phyloP scores from a whole-genome alignment of 1,284 basidiomycete species.

The Ganoderma boninense region DNA sequence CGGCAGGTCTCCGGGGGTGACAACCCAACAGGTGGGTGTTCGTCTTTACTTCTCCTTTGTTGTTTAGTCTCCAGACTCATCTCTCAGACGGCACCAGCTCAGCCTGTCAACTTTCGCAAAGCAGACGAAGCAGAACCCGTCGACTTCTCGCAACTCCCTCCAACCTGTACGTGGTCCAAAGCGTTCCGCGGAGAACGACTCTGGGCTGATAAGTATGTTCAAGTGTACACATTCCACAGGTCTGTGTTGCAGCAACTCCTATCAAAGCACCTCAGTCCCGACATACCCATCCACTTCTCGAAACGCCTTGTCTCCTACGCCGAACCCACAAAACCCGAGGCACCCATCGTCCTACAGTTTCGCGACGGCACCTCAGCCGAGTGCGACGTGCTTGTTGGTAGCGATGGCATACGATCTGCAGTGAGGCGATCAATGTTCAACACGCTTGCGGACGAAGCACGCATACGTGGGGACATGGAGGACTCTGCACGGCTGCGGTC shows the following conservation, averaged over 20 bases:
- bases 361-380: conserved; percentile 46
- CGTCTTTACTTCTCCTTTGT: too few species aligned
- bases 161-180: conserved; percentile 23
- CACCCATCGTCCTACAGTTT: conserved; percentile 40
- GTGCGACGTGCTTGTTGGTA: conserved; percentile 56
- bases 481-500: neutral
- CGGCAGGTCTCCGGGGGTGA: conserved; percentile 2
- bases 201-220: neutral
- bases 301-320: conserved; percentile 49
- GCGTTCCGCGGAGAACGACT: conserved; percentile 12
- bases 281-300: conserved; percentile 46
- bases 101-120: conserved; percentile 16
- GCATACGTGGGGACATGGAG: neutral
- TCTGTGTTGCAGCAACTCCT: conserved; percentile 53
- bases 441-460: conserved; percentile 14
- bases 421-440: conserved; percentile 48
- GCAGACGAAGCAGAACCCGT: conserved; percentile 22
- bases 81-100: neutral
- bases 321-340: conserved; percentile 15
- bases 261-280: conserved; percentile 44
- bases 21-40: too few species aligned
- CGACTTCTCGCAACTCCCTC: conserved; percentile 13
- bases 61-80: neutral
- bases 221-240: conserved; percentile 49
- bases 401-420: conserved; percentile 57